Base-by-base conservation (phyloP, 2,329 filamentous ascomycete species). In the Pseudogymnoascus sp. region DNA sequence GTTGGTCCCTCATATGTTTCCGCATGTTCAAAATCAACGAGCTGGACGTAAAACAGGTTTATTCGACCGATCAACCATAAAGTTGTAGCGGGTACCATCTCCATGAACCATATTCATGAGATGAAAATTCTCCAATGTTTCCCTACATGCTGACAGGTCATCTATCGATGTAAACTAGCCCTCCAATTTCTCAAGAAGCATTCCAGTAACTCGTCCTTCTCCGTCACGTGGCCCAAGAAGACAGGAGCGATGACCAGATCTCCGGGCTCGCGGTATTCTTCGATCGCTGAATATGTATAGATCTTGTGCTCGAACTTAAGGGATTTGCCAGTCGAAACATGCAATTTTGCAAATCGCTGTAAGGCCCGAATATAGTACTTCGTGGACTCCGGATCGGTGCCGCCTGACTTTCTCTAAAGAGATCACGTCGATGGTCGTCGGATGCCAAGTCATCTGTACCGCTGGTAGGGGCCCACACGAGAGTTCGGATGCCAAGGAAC, bases 161-260 rank as follows among this genome's bases (percentile, higher is more conserved):
- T 66, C 30, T 6, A 68, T 13, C 9, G 60, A 65, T 38, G 73
- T 68, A 65, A 52, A 61, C 15, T 66, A 65, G 38, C 68, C 71
- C 48, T 73, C 66, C 30, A 72, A 33, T 60, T 71, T 72, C 62
- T 72, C 68, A 59, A 73, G 55, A 26, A 74, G 60, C 61, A 75
- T 69, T 8, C 73, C 71, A 23, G 73, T 70, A 39, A 72, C 64
- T 18, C 71, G 68, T 58, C 70, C 70, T 69, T 64, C 65, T 74
- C 71, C 41, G 67, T 65, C 48, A 74, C 55, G 64, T 74, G 70
- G 45, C 63, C 71, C 26, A 74, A 65, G 64, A 75, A 74, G 39
- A 61, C 65, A 8, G 71, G 70, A 15, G 69, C 70, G 26, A 74
- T 57, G 18, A 34, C 41, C 6, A 26, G 33, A 57, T 48, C 48